These are phyloP conservation scores for Vigna angularis DNA, from an alignment of 306 rosid species.

Conservation along the genomic window DNA sequence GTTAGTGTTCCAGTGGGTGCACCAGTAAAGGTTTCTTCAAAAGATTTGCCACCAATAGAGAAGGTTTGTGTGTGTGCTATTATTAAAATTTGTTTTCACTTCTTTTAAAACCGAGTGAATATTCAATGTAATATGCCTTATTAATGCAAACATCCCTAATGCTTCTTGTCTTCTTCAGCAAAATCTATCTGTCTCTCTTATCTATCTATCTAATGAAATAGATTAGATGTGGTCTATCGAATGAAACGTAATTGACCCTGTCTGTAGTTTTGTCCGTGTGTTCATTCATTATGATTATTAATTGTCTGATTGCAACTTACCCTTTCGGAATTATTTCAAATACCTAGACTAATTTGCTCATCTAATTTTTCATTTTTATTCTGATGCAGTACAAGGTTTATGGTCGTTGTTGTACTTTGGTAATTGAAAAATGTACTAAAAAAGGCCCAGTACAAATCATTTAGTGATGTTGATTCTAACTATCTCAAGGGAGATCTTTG, in stretches of 20 bases:
- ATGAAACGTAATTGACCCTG: background rate
- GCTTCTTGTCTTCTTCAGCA: background rate
- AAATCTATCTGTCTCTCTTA: slow-evolving; percentile 11
- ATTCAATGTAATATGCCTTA: background rate
- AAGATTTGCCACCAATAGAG: slow-evolving; percentile 69
- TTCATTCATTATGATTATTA: slow-evolving; percentile 3
- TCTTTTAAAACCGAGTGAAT: background rate
- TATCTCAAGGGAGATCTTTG: background rate
- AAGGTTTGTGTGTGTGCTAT: slow-evolving; percentile 56
- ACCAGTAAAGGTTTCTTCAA: slow-evolving; percentile 67
- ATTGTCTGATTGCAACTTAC: slow-evolving; percentile 3
- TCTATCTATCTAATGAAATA: background rate
- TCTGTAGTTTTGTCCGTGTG: background rate
- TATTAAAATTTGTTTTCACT: background rate
- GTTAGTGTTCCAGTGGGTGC: slow-evolving; percentile 95
- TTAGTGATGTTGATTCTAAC: background rate
- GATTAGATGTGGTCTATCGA: background rate
- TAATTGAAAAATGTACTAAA: background rate
- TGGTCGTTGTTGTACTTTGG: background rate
- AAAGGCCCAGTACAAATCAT: background rate
- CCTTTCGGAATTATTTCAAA: slow-evolving; percentile 10
- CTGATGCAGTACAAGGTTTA: background rate
- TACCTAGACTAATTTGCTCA: background rate
- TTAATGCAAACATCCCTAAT: background rate
- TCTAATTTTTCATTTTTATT: background rate